phyloP scores from a whole-genome alignment of 257 asterid species.

The Nicotiana sylvestris region DNA sequence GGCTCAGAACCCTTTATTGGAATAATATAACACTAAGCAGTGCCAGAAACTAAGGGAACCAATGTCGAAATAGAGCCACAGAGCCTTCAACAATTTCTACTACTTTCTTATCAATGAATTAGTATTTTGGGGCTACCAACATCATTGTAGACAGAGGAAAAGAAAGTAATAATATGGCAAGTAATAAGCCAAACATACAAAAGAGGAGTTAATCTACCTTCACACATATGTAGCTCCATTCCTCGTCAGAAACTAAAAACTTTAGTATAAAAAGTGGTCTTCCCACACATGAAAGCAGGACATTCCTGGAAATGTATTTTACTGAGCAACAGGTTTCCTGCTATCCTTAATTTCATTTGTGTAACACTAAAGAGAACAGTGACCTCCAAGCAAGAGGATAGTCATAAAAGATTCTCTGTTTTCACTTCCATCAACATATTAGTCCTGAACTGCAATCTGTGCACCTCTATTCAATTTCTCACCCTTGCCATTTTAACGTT shows the following conservation, averaged over 20 bases:
- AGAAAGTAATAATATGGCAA: not conserved
- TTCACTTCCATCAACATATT: not conserved
- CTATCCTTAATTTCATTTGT: not conserved
- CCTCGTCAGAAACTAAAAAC: not conserved
- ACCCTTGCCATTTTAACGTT: not conserved
- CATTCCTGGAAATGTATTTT: not conserved
- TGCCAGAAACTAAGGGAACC: not conserved
- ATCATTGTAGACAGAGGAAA: not conserved
- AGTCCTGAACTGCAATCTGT: not conserved
- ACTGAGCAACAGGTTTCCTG: not conserved
- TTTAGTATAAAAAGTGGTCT: not conserved
- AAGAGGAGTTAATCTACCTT: not conserved
- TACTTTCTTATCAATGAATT: not conserved
- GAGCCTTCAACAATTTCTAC: not conserved
- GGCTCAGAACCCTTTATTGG: not conserved
- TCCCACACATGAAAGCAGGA: not conserved
- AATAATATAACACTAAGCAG: not conserved
- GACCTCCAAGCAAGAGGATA: not conserved
- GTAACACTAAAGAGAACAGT: not conserved
- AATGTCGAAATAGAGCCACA: not conserved
- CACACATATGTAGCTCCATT: not conserved
- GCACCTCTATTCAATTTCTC: not conserved
- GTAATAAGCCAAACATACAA: not conserved
- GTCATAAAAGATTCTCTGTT: not conserved
- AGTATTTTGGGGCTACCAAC: not conserved